A percentile compares a stretch with the other conserved stretches of the same genome.
Evolutionary conservation across 2,329 filamentous ascomycete species (phyloP).

Genomic region (Falciphora oryzae): DNA sequence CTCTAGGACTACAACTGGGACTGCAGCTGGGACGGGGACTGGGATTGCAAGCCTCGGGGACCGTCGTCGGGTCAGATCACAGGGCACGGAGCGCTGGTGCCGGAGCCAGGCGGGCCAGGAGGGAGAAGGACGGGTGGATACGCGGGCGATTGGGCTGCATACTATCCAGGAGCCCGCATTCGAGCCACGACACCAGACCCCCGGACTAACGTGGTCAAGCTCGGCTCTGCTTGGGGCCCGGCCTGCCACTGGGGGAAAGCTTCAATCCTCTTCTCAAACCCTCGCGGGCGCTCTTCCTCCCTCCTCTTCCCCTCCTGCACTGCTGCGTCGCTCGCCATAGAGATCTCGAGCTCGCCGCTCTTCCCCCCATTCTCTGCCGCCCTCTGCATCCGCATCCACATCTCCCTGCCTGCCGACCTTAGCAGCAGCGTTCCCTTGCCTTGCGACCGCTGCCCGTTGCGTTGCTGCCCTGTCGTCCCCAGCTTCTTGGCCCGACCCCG

Average conservation of each 20-base stretch:
- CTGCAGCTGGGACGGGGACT: too few relatives aligned
- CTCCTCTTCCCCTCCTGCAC: conserved; percentile 12
- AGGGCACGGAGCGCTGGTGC: background rate
- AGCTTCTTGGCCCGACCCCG: too few relatives aligned
- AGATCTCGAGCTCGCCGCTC: background rate
- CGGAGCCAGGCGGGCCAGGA: background rate
- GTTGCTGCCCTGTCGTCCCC: too few relatives aligned
- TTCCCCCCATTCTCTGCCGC: conserved; percentile 9
- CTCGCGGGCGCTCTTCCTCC: conserved; percentile 10
- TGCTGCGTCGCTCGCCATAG: background rate
- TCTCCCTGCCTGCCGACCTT: too few relatives aligned
- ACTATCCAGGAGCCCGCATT: conserved; percentile 26
- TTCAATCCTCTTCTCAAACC: conserved; percentile 9
- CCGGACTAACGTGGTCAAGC: conserved; percentile 28
- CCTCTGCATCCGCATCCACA: background rate
- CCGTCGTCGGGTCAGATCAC: background rate
- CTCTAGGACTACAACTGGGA: too few relatives aligned
- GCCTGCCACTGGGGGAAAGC: conserved; percentile 13
- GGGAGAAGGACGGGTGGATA: background rate
- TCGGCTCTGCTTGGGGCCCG: conserved; percentile 13
- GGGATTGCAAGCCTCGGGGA: background rate
- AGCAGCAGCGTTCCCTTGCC: too few relatives aligned
- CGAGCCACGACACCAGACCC: conserved; percentile 34
- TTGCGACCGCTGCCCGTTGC: too few relatives aligned
- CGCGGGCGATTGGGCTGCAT: conserved; percentile 25